phyloP scores from a whole-genome alignment of 1,284 basidiomycete species.

The Irpex sp. region DNA sequence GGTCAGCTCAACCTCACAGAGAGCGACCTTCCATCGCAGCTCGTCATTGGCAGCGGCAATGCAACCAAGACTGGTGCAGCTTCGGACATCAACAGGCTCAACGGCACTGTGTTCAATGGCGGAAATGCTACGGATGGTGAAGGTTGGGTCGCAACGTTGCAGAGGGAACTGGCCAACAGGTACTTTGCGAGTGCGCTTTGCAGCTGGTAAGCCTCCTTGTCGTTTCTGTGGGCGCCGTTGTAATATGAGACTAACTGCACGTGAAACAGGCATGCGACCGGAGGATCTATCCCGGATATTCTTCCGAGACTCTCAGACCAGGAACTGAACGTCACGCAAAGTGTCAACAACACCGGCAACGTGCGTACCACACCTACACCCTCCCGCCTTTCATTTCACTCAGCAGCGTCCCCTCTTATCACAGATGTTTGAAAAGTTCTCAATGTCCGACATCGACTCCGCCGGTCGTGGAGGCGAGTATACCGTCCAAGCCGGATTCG shows the following conservation, averaged over 20 bases:
- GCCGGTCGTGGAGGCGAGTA: conserved; percentile 88
- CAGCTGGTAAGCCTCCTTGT: conserved; percentile 68
- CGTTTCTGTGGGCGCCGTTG: not conserved
- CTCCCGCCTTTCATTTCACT: not conserved
- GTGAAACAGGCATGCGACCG: conserved; percentile 63
- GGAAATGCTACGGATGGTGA: conserved; percentile 63
- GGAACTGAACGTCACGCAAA: conserved; percentile 75
- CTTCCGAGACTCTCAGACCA: conserved; percentile 65
- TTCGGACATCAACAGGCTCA: conserved; percentile 57
- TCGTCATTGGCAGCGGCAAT: conserved; percentile 45
- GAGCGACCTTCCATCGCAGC: conserved; percentile 65
- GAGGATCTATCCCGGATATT: conserved; percentile 71
- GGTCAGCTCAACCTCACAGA: conserved; percentile 76
- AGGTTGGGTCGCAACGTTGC: conserved; percentile 64
- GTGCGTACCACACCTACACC: conserved; percentile 35
- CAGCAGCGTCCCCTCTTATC: not conserved
- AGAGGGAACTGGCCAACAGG: conserved; percentile 75
- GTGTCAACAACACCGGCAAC: conserved; percentile 66
- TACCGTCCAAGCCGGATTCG: conserved; percentile 79
- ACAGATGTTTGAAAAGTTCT: conserved; percentile 92
- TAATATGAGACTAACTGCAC: not conserved
- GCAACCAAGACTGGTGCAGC: conserved; percentile 47
- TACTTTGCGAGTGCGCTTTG: conserved; percentile 83
- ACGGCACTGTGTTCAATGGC: conserved; percentile 70
- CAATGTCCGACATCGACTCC: conserved; percentile 73